Percentiles rank a stretch among this genome's conserved stretches.
phyloP scores from a whole-genome alignment of 2,329 filamentous ascomycete species.

The Chaetomium sp. region DNA sequence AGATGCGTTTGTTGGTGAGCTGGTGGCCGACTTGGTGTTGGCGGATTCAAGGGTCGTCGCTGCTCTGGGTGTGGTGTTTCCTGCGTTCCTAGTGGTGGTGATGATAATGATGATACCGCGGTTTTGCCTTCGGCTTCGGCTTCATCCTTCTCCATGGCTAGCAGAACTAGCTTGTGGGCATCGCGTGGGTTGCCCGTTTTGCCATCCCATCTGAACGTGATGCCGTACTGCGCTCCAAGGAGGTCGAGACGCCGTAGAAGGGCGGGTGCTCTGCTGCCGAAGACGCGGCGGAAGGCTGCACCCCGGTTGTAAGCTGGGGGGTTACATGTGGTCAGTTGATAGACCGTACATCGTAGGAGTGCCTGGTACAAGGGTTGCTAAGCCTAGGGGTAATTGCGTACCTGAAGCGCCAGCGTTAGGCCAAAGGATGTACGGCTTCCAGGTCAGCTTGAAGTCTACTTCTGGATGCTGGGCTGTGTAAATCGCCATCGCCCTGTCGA shows the following conservation, averaged over 20 bases:
- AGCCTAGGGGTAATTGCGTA: background rate
- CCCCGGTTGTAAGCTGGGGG: conserved; percentile 2
- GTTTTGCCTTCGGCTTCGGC: background rate
- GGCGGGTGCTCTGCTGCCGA: conserved; percentile 25
- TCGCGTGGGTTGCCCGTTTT: conserved; percentile 38
- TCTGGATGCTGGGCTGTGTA: conserved; percentile 37
- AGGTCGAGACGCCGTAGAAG: conserved; percentile 29
- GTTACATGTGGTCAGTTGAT: background rate
- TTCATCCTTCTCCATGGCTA: conserved; percentile 27
- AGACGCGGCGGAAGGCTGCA: conserved; percentile 24
- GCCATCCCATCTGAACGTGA: conserved; percentile 37
- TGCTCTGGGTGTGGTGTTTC: background rate
- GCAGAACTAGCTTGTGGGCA: conserved; percentile 42
- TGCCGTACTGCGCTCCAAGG: conserved; percentile 31
- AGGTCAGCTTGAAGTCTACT: conserved; percentile 40
- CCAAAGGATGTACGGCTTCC: conserved; percentile 42
- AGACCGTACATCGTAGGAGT: too few species aligned
- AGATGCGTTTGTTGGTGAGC: background rate
- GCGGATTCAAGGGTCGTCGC: background rate
- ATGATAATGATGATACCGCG: background rate
- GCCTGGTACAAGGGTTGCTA: too few species aligned
- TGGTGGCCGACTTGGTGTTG: too few species aligned
- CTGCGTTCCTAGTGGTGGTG: background rate
- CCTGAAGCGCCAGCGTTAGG: conserved; percentile 29
- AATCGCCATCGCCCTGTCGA: conserved; percentile 39